Evolutionary conservation across 108 stramenopile genomes (phyloP), one percentile per base, ranked within the genome.

Genomic region (Cyclotella distinguenda): DNA sequence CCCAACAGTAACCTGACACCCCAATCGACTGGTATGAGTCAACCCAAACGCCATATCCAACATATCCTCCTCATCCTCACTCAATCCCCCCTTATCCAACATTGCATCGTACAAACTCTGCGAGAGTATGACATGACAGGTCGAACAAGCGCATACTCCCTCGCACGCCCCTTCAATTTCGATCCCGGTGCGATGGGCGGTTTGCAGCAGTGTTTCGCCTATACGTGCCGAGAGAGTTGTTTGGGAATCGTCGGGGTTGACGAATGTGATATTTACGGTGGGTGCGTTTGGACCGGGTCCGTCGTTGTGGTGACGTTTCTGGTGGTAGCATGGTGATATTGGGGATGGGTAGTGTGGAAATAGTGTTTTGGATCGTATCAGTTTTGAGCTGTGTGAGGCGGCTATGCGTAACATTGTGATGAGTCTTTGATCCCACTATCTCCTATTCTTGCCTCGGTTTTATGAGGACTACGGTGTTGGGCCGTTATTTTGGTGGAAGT

Each of bases 41-140:
- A 99, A 68, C 6, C 97, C 99, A 73, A 92, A 96, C 0, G 99
- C 99, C 95, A 96, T 91, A 59, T 99, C 99, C 35, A 99, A 74
- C 99, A 98, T 99, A 70, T 99, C 99, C 64, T 97, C 96, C 61
- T 93, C 94, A 45, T 91, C 89, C 68, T 94, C 90, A 3, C 77
- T 67, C 28, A 88, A 53, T n/a, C 80, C 80, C 9, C 58, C 74
- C 13, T 88, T 56, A 25, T 83, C 88, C 25, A 78, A 52, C 16
- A 97, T 59, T 2, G 52, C 1, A 43, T 98, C 95, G 61, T 83
- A 98, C 15, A 97, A 27, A 4, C 83, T 89, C n/a, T 68, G 72
- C 3, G 77, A 69, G 11, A 99, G 69, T 21, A 97, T 97, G n/a
- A 95, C 73, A 79, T 99, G 99, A 60, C 99, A 99, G 0, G 98